phyloP scores from a whole-genome alignment of 164 flowering plant genomes.

The Echeveria elegans region DNA sequence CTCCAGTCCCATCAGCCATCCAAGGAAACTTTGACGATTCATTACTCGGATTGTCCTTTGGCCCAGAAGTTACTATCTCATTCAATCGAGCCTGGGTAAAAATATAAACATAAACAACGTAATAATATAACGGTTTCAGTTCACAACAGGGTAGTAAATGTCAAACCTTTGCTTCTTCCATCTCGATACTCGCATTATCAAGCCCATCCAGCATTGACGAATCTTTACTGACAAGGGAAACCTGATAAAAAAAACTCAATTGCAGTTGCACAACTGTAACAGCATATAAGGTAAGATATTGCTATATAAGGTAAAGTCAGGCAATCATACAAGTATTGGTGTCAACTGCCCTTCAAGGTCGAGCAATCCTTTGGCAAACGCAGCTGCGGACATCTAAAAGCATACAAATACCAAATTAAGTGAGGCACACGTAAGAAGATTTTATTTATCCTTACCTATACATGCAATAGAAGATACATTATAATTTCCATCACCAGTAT shows the following conservation, averaged over 20 bases:
- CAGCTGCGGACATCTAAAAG: slow-evolving; percentile 97
- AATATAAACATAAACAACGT: background rate
- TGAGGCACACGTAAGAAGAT: background rate
- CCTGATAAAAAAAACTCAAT: slow-evolving; percentile 31
- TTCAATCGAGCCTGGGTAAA: slow-evolving; percentile 67
- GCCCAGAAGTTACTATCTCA: slow-evolving; percentile 67
- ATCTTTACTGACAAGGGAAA: slow-evolving; percentile 98
- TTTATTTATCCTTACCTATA: too few relatives aligned
- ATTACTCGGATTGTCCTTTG: slow-evolving; percentile 32
- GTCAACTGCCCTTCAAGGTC: slow-evolving; percentile 98
- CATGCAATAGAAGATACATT: too few relatives aligned
- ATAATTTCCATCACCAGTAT: too few relatives aligned
- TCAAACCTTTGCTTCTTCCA: slow-evolving; percentile 92
- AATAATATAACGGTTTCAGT: background rate
- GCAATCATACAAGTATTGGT: slow-evolving; percentile 23
- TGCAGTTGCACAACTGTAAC: background rate
- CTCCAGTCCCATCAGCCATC: slow-evolving; percentile 95
- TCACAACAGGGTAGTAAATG: background rate
- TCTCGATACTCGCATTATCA: slow-evolving; percentile 92
- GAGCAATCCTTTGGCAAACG: slow-evolving; percentile 98
- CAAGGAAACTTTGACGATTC: slow-evolving; percentile 63
- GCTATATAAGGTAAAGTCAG: background rate
- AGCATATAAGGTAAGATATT: slow-evolving; percentile 45
- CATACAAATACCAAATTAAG: slow-evolving; percentile 4
- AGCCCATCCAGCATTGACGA: slow-evolving; percentile 99